Evolutionary conservation across 2,329 filamentous ascomycete genomes (phyloP).

Genomic region (Neoscytalidium dimidiatum): DNA sequence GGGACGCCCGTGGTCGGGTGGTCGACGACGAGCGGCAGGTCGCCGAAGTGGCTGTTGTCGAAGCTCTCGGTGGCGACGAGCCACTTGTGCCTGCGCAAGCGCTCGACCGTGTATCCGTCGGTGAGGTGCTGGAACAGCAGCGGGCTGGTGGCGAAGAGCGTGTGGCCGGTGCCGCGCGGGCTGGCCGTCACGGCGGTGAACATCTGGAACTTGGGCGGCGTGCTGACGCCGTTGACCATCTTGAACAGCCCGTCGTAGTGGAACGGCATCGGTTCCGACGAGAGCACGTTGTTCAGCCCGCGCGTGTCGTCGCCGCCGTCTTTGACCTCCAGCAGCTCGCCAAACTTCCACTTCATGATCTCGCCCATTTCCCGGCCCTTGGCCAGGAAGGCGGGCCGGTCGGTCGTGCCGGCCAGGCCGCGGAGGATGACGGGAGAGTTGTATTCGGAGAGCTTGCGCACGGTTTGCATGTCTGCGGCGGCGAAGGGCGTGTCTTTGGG

Average conservation of each 20-base stretch:
- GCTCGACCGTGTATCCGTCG: slow-evolving; percentile 36
- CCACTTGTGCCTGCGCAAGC: slow-evolving; percentile 49
- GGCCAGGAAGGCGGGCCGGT: slow-evolving; percentile 48
- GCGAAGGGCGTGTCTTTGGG: slow-evolving; percentile 37
- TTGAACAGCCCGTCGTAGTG: slow-evolving; percentile 62
- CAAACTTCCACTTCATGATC: slow-evolving; percentile 57
- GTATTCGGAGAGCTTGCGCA: slow-evolving; percentile 49
- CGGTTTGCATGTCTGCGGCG: slow-evolving; percentile 48
- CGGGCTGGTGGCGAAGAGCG: slow-evolving; percentile 56
- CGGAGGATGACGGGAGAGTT: slow-evolving; percentile 58
- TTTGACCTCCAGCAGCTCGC: slow-evolving; percentile 62
- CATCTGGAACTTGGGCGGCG: slow-evolving; percentile 49
- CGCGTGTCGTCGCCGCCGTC: slow-evolving; percentile 53
- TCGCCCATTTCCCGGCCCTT: slow-evolving; percentile 52
- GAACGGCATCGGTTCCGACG: slow-evolving; percentile 55
- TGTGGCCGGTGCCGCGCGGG: slow-evolving; percentile 55
- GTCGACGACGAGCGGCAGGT: slow-evolving; percentile 47
- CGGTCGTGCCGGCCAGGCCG: slow-evolving; percentile 51
- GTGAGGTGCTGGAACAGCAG: slow-evolving; percentile 53
- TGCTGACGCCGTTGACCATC: slow-evolving; percentile 39
- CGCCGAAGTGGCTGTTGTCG: slow-evolving; percentile 44
- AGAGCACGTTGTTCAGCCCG: slow-evolving; percentile 56
- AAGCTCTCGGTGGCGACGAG: slow-evolving; percentile 53
- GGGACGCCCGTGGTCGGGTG: slow-evolving; percentile 50
- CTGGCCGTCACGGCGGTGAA: slow-evolving; percentile 52